Evolutionary conservation across 2,329 filamentous ascomycete species (phyloP), one percentile per base, ranked within the genome.

Genomic region (Delphinella strobiligena): DNA sequence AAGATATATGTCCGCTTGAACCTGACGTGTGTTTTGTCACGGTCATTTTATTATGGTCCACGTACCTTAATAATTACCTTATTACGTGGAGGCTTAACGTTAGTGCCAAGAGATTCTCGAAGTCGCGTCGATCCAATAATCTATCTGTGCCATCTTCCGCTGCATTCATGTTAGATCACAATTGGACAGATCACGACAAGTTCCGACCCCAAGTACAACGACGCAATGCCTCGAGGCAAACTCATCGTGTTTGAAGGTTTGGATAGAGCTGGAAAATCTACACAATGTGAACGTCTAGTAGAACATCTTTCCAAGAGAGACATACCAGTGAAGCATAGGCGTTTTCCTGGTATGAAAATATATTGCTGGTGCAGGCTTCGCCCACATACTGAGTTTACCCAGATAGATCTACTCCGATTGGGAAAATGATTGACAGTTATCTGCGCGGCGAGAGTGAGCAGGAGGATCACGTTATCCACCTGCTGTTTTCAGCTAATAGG

Each of bases 211-310:
- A n/a, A n/a, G n/a, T n/a, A n/a, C n/a, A n/a, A n/a, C n/a, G n/a
- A n/a, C n/a, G n/a, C n/a, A n/a, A 46, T 46, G 44, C 10, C 22
- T 36, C 46, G 57, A 27, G 87, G 87, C 34, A 76, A 79, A 10
- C 73, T 95, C 22, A 74, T 94, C 38, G 82, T 89, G 4, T 75
- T 94, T 41, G 88, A 95, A 64, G 88, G 88, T 2, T 69, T 95
- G 45, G 88, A 95, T 54, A 77, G 86, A 47, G 86, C 87, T 32
- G 88, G 88, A 41, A 95, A 95, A 70, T 89, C 86, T 16, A 93
- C 87, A 24, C 88, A 94, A 71, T 88, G 85, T 50, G 72, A 79
- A 52, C 63, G 77, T 34, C 66, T 95, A 31, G 70, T 69, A 29
- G 59, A 71, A 19, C 63, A 59, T 29, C 64, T 85, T 3, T 57